phyloP scores from a whole-genome alignment of 2,329 filamentous ascomycete species.

The Zasmidium citrigriseum region DNA sequence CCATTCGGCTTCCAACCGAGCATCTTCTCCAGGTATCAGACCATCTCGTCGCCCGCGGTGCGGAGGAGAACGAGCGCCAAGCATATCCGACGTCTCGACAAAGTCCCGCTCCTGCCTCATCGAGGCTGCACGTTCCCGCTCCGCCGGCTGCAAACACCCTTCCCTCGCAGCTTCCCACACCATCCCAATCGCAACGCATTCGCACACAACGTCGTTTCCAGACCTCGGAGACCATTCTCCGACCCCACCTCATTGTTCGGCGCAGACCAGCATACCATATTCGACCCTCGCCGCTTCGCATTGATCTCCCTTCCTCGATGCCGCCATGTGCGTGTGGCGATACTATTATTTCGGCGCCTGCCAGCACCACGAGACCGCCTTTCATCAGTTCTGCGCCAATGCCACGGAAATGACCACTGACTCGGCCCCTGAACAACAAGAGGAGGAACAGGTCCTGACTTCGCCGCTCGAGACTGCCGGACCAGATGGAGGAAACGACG shows the following conservation, averaged over 20 bases:
- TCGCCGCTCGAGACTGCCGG: not conserved
- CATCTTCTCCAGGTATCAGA: not conserved
- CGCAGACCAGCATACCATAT: no score
- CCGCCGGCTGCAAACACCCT: not conserved
- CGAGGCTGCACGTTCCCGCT: not conserved
- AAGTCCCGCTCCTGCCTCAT: not conserved
- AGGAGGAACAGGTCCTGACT: not conserved
- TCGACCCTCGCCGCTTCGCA: no score
- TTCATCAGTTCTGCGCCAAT: slow-evolving; percentile 28
- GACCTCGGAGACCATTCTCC: not conserved
- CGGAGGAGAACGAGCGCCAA: no score
- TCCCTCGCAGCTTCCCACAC: not conserved
- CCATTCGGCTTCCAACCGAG: slow-evolving; percentile 1
- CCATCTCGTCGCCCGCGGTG: no score
- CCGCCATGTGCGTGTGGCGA: slow-evolving; percentile 34
- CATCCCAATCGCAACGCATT: not conserved
- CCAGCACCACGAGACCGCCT: slow-evolving; percentile 31
- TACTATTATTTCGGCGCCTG: slow-evolving; percentile 34
- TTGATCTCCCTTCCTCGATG: not conserved
- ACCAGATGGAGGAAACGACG: not conserved
- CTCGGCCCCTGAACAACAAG: not conserved
- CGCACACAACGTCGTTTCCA: not conserved
- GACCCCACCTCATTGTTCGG: not conserved
- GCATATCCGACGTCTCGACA: not conserved
- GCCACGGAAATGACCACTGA: slow-evolving; percentile 12